phyloP scores from a whole-genome alignment of 2,329 filamentous ascomycete genomes.

The Trichoderma sp. region DNA sequence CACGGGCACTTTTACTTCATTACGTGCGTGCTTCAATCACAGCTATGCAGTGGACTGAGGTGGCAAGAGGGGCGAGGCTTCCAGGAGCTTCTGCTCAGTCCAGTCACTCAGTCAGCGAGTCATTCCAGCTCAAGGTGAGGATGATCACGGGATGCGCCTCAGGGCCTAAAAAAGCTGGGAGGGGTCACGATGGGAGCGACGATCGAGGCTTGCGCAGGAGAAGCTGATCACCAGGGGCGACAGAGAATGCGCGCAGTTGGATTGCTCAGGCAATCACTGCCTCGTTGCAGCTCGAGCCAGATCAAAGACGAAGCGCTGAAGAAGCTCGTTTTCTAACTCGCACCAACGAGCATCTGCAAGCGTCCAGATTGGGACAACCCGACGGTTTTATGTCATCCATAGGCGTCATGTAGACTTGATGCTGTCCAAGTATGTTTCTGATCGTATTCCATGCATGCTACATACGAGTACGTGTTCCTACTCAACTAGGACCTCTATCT shows the following conservation, averaged over 20 bases:
- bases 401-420: background rate
- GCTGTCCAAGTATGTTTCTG: too few relatives aligned
- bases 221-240: constrained; percentile 11
- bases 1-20: too few relatives aligned
- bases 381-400: background rate
- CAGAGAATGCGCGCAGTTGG: background rate
- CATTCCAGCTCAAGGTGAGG: background rate
- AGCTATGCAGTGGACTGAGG: background rate
- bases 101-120: background rate
- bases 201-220: constrained; percentile 26
- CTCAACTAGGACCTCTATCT: background rate
- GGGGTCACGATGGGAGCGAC: constrained; percentile 23
- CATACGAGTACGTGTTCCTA: too few relatives aligned
- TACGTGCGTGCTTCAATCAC: background rate
- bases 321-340: background rate
- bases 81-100: background rate
- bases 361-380: background rate
- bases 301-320: background rate
- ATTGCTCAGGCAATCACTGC: background rate
- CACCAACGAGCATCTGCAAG: background rate
- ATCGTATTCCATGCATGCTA: too few relatives aligned
- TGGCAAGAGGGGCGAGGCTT: constrained; percentile 1
- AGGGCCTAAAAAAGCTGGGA: background rate
- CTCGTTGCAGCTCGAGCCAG: background rate
- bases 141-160: constrained; percentile 13